phyloP scores from a whole-genome alignment of 129 eudicot species.

The Chrysanthemum seticuspe region DNA sequence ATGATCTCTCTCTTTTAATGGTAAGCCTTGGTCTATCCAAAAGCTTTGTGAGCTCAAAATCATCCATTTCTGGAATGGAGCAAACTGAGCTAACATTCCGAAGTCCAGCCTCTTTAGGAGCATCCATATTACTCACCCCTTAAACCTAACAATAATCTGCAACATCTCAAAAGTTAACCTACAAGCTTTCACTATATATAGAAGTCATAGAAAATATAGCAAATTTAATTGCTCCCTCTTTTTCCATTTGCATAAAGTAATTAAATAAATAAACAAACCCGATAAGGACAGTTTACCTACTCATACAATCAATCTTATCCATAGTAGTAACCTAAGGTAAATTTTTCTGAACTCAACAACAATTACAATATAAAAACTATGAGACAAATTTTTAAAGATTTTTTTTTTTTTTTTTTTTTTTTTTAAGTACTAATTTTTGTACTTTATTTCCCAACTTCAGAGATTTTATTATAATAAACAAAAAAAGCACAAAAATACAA shows the following conservation, averaged over 20 bases:
- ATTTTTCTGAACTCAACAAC: background rate
- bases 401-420: no score
- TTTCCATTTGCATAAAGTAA: background rate
- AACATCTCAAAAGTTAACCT: constrained; percentile 16
- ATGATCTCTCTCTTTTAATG: constrained; percentile 84
- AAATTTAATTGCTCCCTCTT: background rate
- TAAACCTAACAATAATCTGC: constrained; percentile 31
- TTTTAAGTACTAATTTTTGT: no score
- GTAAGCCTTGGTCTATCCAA: constrained; percentile 73
- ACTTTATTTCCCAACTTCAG: background rate
- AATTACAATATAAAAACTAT: no score
- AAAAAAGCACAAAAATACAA: constrained; percentile 23
- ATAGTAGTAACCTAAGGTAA: background rate
- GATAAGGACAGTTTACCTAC: constrained; percentile 21
- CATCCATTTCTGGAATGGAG: constrained; percentile 87
- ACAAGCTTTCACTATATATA: background rate
- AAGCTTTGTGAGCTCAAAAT: constrained; percentile 74
- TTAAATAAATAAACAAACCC: constrained; percentile 1
- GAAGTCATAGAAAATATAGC: background rate
- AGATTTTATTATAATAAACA: background rate
- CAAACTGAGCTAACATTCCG: constrained; percentile 74
- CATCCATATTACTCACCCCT: constrained; percentile 49
- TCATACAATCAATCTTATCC: constrained; percentile 28
- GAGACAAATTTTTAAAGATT: background rate
- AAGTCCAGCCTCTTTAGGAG: constrained; percentile 55